Evolutionary conservation across 1,139 yeast genomes (phyloP).

Genomic region (Pichia sp.): DNA sequence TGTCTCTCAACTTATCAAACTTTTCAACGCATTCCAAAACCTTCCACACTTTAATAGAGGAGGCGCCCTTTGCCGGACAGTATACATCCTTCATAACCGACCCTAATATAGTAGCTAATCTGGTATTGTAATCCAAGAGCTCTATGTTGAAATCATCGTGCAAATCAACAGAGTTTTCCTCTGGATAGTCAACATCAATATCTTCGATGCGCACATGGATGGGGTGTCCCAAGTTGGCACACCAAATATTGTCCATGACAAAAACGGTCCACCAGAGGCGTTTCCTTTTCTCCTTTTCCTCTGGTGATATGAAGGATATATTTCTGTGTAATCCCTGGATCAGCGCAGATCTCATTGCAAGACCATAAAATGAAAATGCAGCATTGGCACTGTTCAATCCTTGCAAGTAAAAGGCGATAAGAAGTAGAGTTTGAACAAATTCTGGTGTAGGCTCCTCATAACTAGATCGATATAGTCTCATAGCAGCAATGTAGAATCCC

Average conservation of each 20-base stretch:
- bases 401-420: slow-evolving; percentile 40
- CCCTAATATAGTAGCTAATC: slow-evolving; percentile 34
- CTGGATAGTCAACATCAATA: slow-evolving; percentile 41
- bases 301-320: slow-evolving; percentile 17
- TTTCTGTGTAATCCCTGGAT: slow-evolving; percentile 40
- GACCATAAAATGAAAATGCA: slow-evolving; percentile 39
- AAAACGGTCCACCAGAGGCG: slow-evolving; percentile 50
- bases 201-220: slow-evolving; percentile 42
- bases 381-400: slow-evolving; percentile 41
- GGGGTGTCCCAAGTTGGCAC: slow-evolving; percentile 37
- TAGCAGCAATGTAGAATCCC: slow-evolving; percentile 32
- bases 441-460: slow-evolving; percentile 34
- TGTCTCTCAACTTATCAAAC: slow-evolving; percentile 17
- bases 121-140: slow-evolving; percentile 34
- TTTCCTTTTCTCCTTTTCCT: slow-evolving; percentile 33
- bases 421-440: slow-evolving; percentile 37
- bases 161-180: slow-evolving; percentile 30
- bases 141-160: slow-evolving; percentile 31
- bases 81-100: slow-evolving; percentile 31
- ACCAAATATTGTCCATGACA: slow-evolving; percentile 43
- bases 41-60: slow-evolving; percentile 20
- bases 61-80: slow-evolving; percentile 30
- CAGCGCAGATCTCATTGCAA: slow-evolving; percentile 39
- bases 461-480: slow-evolving; percentile 33
- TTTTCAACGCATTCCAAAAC: slow-evolving; percentile 23